Evolutionary conservation across 148 eudicot genomes (phyloP).

Genomic region (Chenopodium album): DNA sequence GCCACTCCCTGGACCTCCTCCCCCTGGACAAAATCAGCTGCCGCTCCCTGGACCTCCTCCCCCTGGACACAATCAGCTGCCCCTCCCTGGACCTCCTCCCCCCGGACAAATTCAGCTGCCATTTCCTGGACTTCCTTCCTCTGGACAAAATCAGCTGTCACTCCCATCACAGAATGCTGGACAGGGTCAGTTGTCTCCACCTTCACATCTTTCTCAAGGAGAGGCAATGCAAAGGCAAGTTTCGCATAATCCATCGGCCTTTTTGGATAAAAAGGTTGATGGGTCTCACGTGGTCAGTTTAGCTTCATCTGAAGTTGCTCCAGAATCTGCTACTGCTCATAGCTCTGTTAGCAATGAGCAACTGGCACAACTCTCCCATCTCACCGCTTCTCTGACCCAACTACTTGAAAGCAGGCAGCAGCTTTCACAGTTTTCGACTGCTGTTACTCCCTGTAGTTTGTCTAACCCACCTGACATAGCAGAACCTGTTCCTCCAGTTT

Average conservation of each 20-base stretch:
- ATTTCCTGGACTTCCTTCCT: too few species aligned
- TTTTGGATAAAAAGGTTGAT: conserved; percentile 29
- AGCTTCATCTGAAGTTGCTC: conserved; percentile 21
- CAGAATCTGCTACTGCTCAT: conserved; percentile 31
- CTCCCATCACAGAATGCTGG: too few species aligned
- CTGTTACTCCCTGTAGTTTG: conserved; percentile 23
- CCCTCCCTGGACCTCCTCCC: too few species aligned
- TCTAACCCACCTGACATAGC: conserved; percentile 22
- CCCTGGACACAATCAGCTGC: too few species aligned
- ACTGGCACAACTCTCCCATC: conserved; percentile 36
- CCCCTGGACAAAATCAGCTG: too few species aligned
- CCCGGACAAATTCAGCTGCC: too few species aligned
- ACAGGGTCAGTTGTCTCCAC: too few species aligned
- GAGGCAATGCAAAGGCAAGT: too few species aligned
- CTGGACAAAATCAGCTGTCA: too few species aligned
- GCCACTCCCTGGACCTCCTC: too few species aligned
- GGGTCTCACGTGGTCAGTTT: conserved; percentile 21
- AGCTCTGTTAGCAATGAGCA: conserved; percentile 36
- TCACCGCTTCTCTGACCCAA: conserved; percentile 46
- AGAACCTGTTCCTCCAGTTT: conserved; percentile 28
- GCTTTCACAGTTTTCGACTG: conserved; percentile 44
- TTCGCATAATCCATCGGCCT: conserved; percentile 29
- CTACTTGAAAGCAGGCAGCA: conserved; percentile 44
- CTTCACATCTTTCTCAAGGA: conserved; percentile 17
- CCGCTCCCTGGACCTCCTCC: too few species aligned